Base-by-base conservation (phyloP, 345 rosid species). In the Cardamine chenopodiifolia region DNA sequence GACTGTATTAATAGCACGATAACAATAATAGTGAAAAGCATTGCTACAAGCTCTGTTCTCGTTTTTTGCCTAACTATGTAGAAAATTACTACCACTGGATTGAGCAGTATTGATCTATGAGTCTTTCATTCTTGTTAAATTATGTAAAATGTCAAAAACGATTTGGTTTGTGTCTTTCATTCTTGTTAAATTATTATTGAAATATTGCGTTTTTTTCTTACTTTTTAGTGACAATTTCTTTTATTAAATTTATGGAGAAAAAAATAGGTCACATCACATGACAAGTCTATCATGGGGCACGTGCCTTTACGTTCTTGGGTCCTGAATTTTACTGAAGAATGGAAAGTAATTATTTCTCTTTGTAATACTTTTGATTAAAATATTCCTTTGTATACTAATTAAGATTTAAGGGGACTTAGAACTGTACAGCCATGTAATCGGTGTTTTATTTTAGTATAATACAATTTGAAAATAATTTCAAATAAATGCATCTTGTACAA, bases 231-330 rank as follows among this genome's bases (percentile, higher is more conserved):
- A 49, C 23, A 32, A 34, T 9, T n/a, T 20, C 0, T 4, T 25
- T 17, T n/a, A 20, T 19, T 6, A 59, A 10, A 28, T 2, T 3
- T 13, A 7, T 67, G 56, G 62, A 77, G 68, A 31, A 65, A 66
- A 66, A 19, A 66, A 47, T 20, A 58, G 23, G 77, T 57, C 60
- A 65, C 72, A 57, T 73, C 75, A 73, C 62, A 68, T 79, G 78
- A 79, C 69, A 62, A 56, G 75, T 68, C 78, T 62, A 74, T 79
- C 67, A 79, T 73, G 42, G 37, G 75, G 75, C 82, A 79, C 71
- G 75, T 79, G 82, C 66, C 63, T 37, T 37, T 73, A 45, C 57
- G 28, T 54, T 78, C 66, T 77, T 70, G 69, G 69, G 61, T 68
- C 52, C 49, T 61, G 67, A 9, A 47, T 29, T 66, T 72, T 57